These are phyloP conservation scores for Peziza echinospora DNA, from an alignment of 495 filamentous ascomycete genomes.

Conservation along the genomic window DNA sequence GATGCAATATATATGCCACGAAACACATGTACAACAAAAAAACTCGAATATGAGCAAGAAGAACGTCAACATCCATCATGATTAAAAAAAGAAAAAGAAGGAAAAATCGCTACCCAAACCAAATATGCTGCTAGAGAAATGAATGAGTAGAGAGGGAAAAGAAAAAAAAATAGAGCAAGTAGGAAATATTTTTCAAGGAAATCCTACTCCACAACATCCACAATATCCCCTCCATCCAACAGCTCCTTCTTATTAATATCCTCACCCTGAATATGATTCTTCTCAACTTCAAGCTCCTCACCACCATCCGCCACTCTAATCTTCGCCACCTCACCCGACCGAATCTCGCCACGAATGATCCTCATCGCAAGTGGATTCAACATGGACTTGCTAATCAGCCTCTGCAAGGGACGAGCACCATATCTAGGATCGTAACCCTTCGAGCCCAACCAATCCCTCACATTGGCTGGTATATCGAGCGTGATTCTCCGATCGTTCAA, in stretches of 20 bases:
- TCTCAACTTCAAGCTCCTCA: conserved; percentile 27
- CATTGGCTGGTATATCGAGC: conserved; percentile 44
- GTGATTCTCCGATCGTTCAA: conserved; percentile 70
- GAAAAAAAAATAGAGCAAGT: too few species aligned
- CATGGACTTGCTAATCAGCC: conserved; percentile 71
- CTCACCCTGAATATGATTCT: conserved; percentile 3
- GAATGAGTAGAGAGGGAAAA: too few species aligned
- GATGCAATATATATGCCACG: too few species aligned
- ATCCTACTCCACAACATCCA: too few species aligned
- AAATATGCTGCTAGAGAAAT: too few species aligned
- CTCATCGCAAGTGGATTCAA: conserved; percentile 72
- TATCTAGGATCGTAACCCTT: conserved; percentile 77
- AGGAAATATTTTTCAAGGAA: too few species aligned
- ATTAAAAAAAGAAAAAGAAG: too few species aligned
- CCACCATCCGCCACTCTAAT: conserved; percentile 40
- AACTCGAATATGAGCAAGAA: too few species aligned
- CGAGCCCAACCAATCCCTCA: conserved; percentile 68
- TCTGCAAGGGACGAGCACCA: conserved; percentile 81
- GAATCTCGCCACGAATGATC: conserved; percentile 72
- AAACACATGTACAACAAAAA: too few species aligned
- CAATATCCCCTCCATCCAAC: too few species aligned
- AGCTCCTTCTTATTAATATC: neutral
- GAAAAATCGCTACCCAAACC: too few species aligned
- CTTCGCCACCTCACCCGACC: conserved; percentile 45
- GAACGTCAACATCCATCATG: too few species aligned